Evolutionary conservation across 495 filamentous ascomycete genomes (phyloP).

Genomic region (Tricharina praecox): DNA sequence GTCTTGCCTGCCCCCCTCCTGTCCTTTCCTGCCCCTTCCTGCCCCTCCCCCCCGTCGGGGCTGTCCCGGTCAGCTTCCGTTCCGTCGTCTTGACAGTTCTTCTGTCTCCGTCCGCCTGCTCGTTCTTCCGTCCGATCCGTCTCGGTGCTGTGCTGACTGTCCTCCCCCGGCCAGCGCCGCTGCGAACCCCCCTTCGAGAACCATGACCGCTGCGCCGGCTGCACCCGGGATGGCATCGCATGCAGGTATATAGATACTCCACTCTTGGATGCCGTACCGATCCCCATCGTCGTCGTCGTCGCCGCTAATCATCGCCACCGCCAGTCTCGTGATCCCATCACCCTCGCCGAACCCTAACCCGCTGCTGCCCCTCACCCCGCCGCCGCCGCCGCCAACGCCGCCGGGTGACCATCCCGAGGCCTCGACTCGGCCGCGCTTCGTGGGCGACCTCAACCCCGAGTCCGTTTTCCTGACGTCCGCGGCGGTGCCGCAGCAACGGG

Average conservation of each 20-base stretch:
- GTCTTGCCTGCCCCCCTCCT: not conserved
- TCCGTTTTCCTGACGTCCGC: conserved; percentile 30
- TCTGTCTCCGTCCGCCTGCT: too few relatives aligned
- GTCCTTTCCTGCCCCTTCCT: not conserved
- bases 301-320: too few relatives aligned
- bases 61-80: too few relatives aligned
- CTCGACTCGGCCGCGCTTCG: conserved; percentile 24
- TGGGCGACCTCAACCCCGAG: conserved; percentile 36
- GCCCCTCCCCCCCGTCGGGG: not conserved
- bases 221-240: conserved; percentile 17
- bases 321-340: too few relatives aligned
- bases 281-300: too few relatives aligned
- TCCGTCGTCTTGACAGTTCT: too few relatives aligned
- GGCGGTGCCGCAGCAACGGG: conserved; percentile 23
- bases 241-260: conserved; percentile 15
- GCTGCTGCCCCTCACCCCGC: not conserved
- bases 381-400: not conserved
- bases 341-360: too few relatives aligned
- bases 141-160: too few relatives aligned
- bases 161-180: conserved; percentile 17
- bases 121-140: not conserved
- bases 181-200: conserved; percentile 23
- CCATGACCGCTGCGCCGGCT: conserved; percentile 25
- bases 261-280: not conserved
- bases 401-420: not conserved